Percentiles rank a stretch among this genome's conserved stretches.
These are phyloP conservation scores for Bjerkandera adusta DNA, from an alignment of 1,284 basidiomycete genomes.

Conservation along the genomic window DNA sequence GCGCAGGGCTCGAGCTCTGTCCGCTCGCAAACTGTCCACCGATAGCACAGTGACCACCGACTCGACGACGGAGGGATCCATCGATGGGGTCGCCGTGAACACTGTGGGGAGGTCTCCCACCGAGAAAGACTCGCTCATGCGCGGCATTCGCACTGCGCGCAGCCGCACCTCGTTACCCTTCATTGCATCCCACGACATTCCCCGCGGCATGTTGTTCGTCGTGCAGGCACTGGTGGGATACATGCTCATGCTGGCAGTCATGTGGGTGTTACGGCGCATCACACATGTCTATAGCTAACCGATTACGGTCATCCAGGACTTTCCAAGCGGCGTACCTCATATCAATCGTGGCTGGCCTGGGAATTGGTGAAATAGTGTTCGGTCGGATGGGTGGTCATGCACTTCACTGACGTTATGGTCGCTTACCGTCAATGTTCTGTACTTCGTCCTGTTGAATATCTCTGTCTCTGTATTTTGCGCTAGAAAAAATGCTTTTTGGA, in stretches of 20 bases:
- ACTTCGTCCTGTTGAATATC: background rate
- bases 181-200: slow-evolving; percentile 55
- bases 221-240: slow-evolving; percentile 58
- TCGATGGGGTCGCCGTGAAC: slow-evolving; percentile 10
- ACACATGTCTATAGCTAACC: slow-evolving; percentile 1
- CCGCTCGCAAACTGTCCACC: background rate
- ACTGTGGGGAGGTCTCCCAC: slow-evolving; percentile 7
- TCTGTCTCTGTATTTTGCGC: background rate
- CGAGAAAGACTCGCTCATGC: slow-evolving; percentile 4
- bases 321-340: slow-evolving; percentile 71
- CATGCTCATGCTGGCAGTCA: slow-evolving; percentile 67
- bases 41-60: background rate
- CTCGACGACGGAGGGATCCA: slow-evolving; percentile 5
- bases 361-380: slow-evolving; percentile 64
- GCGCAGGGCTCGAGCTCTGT: slow-evolving; percentile 4
- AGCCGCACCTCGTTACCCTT: slow-evolving; percentile 48
- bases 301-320: slow-evolving; percentile 46
- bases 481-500: background rate
- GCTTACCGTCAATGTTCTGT: background rate
- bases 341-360: slow-evolving; percentile 59
- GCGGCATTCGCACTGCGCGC: slow-evolving; percentile 15
- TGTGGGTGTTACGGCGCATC: slow-evolving; percentile 43
- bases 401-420: slow-evolving; percentile 16
- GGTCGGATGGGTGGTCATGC: slow-evolving; percentile 44
- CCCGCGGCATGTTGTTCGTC: slow-evolving; percentile 57